Evolutionary conservation across 1,284 basidiomycete genomes (phyloP).

Genomic region (Rhodotorula sp.): DNA sequence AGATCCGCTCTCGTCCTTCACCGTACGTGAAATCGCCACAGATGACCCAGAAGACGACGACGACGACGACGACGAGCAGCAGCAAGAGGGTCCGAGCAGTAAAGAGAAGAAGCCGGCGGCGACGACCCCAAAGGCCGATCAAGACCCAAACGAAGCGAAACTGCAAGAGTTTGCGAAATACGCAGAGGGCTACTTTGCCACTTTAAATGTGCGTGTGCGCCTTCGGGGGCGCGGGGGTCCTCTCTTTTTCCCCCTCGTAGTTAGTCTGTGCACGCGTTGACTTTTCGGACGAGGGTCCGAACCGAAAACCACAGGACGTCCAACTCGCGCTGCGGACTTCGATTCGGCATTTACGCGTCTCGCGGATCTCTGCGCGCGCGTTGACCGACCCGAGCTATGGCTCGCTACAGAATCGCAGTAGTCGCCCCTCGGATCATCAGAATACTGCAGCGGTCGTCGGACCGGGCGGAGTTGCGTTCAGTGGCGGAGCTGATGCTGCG

Average conservation of each 20-base stretch:
- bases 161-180: constrained; percentile 26
- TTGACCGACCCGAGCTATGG: constrained; percentile 32
- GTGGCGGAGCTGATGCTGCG: neutral
- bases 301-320: constrained; percentile 38
- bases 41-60: constrained; percentile 11
- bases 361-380: constrained; percentile 19
- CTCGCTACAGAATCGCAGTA: neutral
- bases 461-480: constrained; percentile 31
- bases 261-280: neutral
- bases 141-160: constrained; percentile 11
- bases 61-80: neutral
- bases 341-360: constrained; percentile 34
- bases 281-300: too few species aligned
- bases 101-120: neutral
- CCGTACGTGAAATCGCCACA: constrained; percentile 15
- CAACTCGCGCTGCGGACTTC: constrained; percentile 38
- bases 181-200: constrained; percentile 34
- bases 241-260: neutral
- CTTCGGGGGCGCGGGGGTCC: neutral
- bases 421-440: neutral
- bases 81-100: neutral
- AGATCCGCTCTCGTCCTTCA: constrained; percentile 34
- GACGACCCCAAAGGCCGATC: neutral
- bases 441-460: constrained; percentile 7
- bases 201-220: constrained; percentile 33